phyloP scores from a whole-genome alignment of 371 early-diverging fungal species.

The Neoconidiobolus thromboides region DNA sequence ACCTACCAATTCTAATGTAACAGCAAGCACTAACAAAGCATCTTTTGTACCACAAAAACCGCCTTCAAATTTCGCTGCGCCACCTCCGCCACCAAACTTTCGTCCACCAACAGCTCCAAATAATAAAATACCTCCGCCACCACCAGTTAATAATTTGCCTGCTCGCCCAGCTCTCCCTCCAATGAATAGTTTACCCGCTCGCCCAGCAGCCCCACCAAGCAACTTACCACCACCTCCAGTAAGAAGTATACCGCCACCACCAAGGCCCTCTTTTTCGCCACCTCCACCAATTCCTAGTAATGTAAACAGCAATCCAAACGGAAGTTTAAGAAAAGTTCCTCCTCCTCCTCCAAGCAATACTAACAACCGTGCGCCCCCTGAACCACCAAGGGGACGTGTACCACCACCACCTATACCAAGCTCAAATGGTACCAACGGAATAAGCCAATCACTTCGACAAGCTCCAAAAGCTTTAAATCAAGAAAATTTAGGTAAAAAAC shows the following conservation, averaged over 20 bases:
- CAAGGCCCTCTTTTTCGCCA: too few species aligned
- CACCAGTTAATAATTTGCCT: not conserved
- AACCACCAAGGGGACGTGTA: not conserved
- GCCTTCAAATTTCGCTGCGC: not conserved
- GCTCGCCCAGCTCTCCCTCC: too few species aligned
- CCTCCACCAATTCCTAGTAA: conserved; percentile 1
- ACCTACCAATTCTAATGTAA: not conserved
- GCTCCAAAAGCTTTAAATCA: not conserved
- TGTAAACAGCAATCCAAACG: not conserved
- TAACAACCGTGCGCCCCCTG: not conserved
- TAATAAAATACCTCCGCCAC: not conserved
- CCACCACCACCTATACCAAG: conserved; percentile 1
- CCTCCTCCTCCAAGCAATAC: too few species aligned
- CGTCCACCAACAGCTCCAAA: conserved; percentile 6
- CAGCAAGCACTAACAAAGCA: not conserved
- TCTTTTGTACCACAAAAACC: conserved; percentile 18
- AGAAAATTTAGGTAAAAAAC: too few species aligned
- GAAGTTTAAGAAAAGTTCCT: too few species aligned
- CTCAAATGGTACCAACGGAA: not conserved
- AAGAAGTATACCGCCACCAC: not conserved
- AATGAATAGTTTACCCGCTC: not conserved
- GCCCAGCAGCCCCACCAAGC: not conserved
- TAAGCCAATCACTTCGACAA: not conserved
- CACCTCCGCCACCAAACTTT: not conserved
- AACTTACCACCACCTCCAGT: not conserved